Percentiles rank a stretch among this genome's conserved stretches.
Conservation (phyloP, 2,329 filamentous ascomycete species). For the Chaetomiaceae sp. region DNA sequence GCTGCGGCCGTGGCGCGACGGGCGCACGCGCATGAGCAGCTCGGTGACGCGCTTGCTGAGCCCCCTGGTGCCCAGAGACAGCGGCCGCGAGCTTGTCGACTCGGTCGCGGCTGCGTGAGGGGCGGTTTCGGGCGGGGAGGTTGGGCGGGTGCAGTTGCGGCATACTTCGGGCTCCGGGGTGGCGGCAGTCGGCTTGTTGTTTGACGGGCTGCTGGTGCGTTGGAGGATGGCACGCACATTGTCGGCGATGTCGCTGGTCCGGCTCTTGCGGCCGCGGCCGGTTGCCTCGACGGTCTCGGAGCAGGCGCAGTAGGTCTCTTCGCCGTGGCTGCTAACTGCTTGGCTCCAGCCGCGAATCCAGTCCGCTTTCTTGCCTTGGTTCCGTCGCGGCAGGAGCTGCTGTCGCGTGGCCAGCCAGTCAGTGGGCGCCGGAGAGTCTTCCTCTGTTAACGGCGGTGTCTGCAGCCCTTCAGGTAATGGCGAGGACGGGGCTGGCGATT, state of each 20-base stretch:
- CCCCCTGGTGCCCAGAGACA: background rate
- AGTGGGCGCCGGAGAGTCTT: constrained; percentile 4
- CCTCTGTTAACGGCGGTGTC: background rate
- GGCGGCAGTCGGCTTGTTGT: background rate
- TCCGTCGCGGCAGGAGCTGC: constrained; percentile 24
- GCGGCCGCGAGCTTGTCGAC: constrained; percentile 1
- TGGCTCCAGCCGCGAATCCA: constrained; percentile 28
- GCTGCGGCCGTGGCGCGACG: constrained; percentile 4
- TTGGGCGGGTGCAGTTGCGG: constrained; percentile 20
- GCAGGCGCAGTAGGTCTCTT: constrained; percentile 26
- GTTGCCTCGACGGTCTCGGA: constrained; percentile 17
- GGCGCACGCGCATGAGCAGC: constrained; percentile 17
- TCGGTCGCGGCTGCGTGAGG: background rate
- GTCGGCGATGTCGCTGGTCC: constrained; percentile 16
- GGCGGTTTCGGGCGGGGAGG: constrained; percentile 6
- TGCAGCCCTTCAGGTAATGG: background rate
- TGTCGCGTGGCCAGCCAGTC: constrained; percentile 25
- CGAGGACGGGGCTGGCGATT: background rate
- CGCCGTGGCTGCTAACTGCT: constrained; percentile 21
- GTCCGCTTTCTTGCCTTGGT: constrained; percentile 24
- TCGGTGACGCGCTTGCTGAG: constrained; percentile 18
- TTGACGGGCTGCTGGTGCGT: background rate
- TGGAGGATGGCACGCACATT: constrained; percentile 19
- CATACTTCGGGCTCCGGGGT: constrained; percentile 16
- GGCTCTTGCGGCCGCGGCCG: constrained; percentile 9